Evolutionary conservation across 345 rosid genomes (phyloP).

Genomic region (Erodium maritimum): DNA sequence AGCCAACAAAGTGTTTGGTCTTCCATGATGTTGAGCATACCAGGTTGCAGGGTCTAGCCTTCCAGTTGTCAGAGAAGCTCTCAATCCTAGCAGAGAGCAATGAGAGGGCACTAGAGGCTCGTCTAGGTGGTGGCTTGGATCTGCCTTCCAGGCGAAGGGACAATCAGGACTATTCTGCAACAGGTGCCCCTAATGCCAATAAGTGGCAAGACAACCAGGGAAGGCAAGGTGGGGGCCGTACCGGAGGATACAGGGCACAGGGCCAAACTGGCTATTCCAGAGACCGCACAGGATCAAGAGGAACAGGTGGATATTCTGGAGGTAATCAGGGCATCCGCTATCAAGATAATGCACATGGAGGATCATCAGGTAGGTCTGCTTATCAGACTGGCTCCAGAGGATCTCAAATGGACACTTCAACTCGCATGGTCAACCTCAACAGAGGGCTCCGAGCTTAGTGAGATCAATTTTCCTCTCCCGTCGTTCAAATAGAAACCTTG

Average conservation of each 20-base stretch:
- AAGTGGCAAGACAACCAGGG: slow-evolving; percentile 70
- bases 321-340: slow-evolving; percentile 13
- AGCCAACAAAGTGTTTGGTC: slow-evolving; percentile 57
- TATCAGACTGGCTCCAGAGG: slow-evolving; percentile 23
- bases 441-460: slow-evolving; percentile 33
- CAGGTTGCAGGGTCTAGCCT: slow-evolving; percentile 67
- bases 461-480: too few relatives aligned
- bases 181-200: slow-evolving; percentile 28
- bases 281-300: slow-evolving; percentile 34
- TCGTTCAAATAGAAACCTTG: too few relatives aligned
- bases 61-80: slow-evolving; percentile 70
- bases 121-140: slow-evolving; percentile 57
- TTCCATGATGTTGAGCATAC: slow-evolving; percentile 65
- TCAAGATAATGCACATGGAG: slow-evolving; percentile 20
- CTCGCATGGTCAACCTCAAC: slow-evolving; percentile 67
- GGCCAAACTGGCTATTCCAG: slow-evolving; percentile 41
- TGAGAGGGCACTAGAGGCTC: slow-evolving; percentile 69
- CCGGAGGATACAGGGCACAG: slow-evolving; percentile 27
- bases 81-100: slow-evolving; percentile 58
- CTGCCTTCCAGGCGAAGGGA: slow-evolving; percentile 53
- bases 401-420: slow-evolving; percentile 40
- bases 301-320: slow-evolving; percentile 39
- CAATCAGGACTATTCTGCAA: slow-evolving; percentile 36
- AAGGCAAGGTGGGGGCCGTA: slow-evolving; percentile 38
- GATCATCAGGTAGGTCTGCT: slow-evolving; percentile 22